Conservation (phyloP, 441 rosid genomes). For the Lepidium campestre region DNA sequence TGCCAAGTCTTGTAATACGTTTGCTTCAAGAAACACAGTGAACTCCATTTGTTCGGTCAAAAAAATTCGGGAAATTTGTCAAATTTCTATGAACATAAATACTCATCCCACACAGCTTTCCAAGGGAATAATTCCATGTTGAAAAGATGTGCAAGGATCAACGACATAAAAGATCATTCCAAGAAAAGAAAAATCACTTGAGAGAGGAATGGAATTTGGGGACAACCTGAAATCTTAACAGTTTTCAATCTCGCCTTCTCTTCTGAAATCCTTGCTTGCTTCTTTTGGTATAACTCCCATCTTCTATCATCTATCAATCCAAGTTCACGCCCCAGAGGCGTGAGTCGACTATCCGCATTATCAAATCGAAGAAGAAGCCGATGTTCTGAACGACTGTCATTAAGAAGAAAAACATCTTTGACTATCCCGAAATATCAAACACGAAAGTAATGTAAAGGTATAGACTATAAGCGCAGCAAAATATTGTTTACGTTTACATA, state of each 20-base stretch:
- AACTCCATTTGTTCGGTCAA: not conserved
- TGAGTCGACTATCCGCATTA: slow-evolving; percentile 97
- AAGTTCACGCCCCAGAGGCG: slow-evolving; percentile 85
- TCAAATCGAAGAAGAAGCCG: slow-evolving; percentile 90
- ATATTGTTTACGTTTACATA: not conserved
- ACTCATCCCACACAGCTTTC: not conserved
- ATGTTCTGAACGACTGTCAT: slow-evolving; percentile 86
- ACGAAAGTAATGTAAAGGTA: not conserved
- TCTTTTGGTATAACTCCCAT: slow-evolving; percentile 83
- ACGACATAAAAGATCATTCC: not conserved
- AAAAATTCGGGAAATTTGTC: not conserved
- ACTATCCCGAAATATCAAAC: not conserved
- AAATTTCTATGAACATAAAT: not conserved
- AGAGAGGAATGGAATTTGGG: not conserved
- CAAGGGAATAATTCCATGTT: not conserved
- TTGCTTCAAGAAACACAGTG: not conserved
- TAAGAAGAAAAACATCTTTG: slow-evolving; percentile 12
- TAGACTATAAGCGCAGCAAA: not conserved
- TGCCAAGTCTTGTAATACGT: not conserved
- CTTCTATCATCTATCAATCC: slow-evolving; percentile 92
- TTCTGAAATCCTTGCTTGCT: slow-evolving; percentile 74
- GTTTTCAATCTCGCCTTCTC: slow-evolving; percentile 76
- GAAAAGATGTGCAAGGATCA: not conserved
- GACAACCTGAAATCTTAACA: slow-evolving; percentile 75
- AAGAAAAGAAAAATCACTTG: not conserved